Evolutionary conservation across 164 flowering plant genomes (phyloP).

Genomic region (Aristolochia californica): DNA sequence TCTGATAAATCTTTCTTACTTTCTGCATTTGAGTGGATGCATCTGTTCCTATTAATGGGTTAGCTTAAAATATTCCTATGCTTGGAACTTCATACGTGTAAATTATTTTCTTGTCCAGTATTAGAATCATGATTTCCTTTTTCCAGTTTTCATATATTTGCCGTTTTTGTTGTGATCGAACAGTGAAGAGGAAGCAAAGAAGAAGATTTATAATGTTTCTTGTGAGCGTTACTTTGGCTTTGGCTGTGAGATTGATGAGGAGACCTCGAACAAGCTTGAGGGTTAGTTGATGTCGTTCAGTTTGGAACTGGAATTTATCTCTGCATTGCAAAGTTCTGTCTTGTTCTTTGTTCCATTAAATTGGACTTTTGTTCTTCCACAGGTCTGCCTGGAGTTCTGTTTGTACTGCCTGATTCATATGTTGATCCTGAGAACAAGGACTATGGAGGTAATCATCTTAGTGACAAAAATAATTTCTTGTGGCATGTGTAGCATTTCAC

Average conservation of each 20-base stretch:
- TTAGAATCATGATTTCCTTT: no score
- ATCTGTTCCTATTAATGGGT: no score
- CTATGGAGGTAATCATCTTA: conserved; percentile 62
- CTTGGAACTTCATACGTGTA: no score
- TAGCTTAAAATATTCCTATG: no score
- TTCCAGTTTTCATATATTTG: no score
- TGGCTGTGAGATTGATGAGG: conserved; percentile 95
- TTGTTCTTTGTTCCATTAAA: not conserved
- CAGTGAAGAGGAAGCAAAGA: conserved; percentile 89
- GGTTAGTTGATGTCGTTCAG: conserved; percentile 27
- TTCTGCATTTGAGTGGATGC: no score
- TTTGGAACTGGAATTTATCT: not conserved
- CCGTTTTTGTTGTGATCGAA: not conserved
- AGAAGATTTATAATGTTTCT: conserved; percentile 87
- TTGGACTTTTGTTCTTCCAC: not conserved
- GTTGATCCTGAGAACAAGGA: conserved; percentile 89
- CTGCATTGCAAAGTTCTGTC: no score
- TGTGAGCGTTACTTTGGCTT: conserved; percentile 96
- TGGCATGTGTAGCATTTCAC: no score
- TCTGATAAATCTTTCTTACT: no score
- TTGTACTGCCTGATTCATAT: conserved; percentile 96
- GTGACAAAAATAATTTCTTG: no score
- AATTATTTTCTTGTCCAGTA: no score
- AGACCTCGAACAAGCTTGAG: conserved; percentile 87
- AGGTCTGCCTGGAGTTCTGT: conserved; percentile 88